These are phyloP conservation scores for Globisporangium carolinianum DNA, from an alignment of 352 stramenopile species.

Conservation along the genomic window DNA sequence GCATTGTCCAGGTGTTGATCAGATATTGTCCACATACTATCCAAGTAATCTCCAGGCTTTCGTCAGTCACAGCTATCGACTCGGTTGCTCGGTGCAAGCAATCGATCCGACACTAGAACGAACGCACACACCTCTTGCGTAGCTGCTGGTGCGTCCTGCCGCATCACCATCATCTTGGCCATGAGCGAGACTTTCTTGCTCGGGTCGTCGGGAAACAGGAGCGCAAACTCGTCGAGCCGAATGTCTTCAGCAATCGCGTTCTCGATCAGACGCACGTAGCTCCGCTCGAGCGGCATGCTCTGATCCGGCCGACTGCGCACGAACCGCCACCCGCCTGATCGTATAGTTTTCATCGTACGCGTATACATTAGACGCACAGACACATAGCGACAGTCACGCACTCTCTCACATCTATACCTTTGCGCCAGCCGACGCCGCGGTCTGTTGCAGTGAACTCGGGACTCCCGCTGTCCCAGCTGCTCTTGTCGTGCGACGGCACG, in stretches of 20 bases:
- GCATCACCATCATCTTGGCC: slow-evolving; percentile 16
- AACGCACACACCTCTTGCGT: neutral
- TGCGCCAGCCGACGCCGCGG: slow-evolving; percentile 64
- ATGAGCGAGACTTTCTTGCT: slow-evolving; percentile 41
- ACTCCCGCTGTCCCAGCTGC: slow-evolving; percentile 57
- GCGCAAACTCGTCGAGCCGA: slow-evolving; percentile 74
- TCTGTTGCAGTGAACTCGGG: slow-evolving; percentile 62
- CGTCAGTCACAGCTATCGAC: no score
- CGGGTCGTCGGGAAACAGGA: slow-evolving; percentile 63
- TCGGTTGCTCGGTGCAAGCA: no score
- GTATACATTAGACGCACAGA: no score
- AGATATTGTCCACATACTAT: no score
- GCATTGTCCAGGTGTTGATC: neutral
- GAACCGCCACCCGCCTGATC: slow-evolving; percentile 67
- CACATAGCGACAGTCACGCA: no score
- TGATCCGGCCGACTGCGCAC: slow-evolving; percentile 57
- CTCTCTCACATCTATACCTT: slow-evolving; percentile 29
- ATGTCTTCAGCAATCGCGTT: slow-evolving; percentile 74
- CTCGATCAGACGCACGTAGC: slow-evolving; percentile 50
- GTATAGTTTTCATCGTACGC: no score
- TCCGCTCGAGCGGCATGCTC: slow-evolving; percentile 58
- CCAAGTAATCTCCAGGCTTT: no score
- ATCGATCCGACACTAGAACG: neutral
- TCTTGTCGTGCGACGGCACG: slow-evolving; percentile 82
- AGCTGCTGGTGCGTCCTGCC: slow-evolving; percentile 19